Conservation (phyloP, 805 yeast genomes). For the Candida verbasci region DNA sequence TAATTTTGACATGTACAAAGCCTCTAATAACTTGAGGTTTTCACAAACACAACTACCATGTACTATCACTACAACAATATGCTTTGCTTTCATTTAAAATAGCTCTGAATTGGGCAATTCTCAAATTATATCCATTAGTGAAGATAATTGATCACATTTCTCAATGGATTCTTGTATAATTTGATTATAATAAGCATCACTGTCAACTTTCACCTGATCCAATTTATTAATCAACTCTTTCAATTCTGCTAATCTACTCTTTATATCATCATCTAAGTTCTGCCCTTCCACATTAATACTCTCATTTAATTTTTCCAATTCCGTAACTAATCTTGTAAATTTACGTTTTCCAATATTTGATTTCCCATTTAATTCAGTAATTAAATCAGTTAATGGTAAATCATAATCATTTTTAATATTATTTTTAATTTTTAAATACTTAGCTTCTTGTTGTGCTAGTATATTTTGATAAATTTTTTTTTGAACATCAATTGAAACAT, state of each 20-base stretch:
- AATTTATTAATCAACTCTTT: neutral
- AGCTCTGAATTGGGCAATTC: too few relatives aligned
- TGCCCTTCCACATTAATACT: constrained; percentile 3
- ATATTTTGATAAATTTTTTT: constrained; percentile 7
- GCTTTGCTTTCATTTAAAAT: too few relatives aligned
- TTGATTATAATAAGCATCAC: constrained; percentile 1
- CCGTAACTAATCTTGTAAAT: constrained; percentile 1
- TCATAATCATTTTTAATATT: constrained; percentile 17
- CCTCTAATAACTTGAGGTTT: too few relatives aligned
- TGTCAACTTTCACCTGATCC: neutral
- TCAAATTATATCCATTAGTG: constrained; percentile 1
- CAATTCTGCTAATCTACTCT: neutral
- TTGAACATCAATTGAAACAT: constrained; percentile 3
- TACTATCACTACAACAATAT: too few relatives aligned
- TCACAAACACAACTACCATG: too few relatives aligned
- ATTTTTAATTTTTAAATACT: constrained; percentile 7
- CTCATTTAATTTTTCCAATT: constrained; percentile 3
- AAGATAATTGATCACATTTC: constrained; percentile 3
- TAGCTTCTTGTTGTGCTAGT: constrained; percentile 5
- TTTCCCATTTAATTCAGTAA: constrained; percentile 1
- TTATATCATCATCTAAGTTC: constrained; percentile 1
- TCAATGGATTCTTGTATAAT: constrained; percentile 4
- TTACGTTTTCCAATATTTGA: constrained; percentile 6
- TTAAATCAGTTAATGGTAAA: constrained; percentile 17
- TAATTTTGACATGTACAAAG: too few relatives aligned